These are phyloP conservation scores for Kodamaea derodonti DNA, from an alignment of 1,139 yeast genomes.

Conservation along the genomic window DNA sequence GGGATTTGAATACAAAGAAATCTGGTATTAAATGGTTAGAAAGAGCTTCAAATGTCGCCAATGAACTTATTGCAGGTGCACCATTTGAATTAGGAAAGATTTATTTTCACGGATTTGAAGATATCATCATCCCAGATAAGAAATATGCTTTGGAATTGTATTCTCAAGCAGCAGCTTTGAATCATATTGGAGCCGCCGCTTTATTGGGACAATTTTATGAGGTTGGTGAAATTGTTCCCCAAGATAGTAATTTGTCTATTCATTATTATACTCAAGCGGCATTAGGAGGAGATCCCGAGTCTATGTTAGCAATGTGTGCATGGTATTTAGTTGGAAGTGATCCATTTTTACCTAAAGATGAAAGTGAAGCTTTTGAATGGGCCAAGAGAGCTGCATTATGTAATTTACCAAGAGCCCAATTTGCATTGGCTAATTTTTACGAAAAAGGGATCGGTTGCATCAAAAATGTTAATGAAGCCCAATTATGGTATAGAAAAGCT, in stretches of 20 bases:
- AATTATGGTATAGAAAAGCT: constrained; percentile 73
- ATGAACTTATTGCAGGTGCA: constrained; percentile 82
- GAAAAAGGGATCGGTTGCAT: constrained; percentile 88
- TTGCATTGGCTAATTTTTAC: constrained; percentile 77
- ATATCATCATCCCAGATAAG: constrained; percentile 78
- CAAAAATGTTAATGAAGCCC: constrained; percentile 53
- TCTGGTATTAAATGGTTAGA: constrained; percentile 92
- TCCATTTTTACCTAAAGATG: constrained; percentile 74
- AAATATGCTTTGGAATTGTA: constrained; percentile 84
- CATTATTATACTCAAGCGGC: constrained; percentile 95
- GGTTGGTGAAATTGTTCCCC: constrained; percentile 73
- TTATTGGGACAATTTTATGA: constrained; percentile 83
- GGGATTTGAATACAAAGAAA: constrained; percentile 66
- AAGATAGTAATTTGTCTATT: constrained; percentile 79
- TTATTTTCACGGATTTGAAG: constrained; percentile 79
- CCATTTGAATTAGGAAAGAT: constrained; percentile 90
- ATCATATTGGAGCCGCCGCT: constrained; percentile 77
- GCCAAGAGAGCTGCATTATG: constrained; percentile 79
- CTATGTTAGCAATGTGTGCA: constrained; percentile 93
- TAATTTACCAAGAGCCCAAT: constrained; percentile 79
- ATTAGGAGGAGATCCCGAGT: constrained; percentile 76
- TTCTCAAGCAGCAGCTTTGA: constrained; percentile 85
- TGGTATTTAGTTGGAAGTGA: constrained; percentile 94
- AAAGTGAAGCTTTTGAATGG: constrained; percentile 91
- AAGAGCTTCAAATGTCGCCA: constrained; percentile 81